Evolutionary conservation across 1,139 yeast genomes (phyloP).

Genomic region (Taphrina wiesneri): DNA sequence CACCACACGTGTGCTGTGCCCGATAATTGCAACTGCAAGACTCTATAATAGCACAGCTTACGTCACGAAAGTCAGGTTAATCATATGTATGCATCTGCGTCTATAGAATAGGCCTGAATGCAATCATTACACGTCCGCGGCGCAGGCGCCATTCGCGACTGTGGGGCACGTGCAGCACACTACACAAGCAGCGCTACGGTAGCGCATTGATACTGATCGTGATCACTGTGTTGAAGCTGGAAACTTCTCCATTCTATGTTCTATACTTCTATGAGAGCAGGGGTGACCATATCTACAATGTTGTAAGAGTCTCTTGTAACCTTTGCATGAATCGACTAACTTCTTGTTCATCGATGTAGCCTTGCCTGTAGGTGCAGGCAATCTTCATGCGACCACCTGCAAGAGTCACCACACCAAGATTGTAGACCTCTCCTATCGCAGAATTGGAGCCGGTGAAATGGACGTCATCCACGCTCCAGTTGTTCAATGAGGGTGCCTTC

Average conservation of each 20-base stretch:
- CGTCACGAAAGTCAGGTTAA: too few species aligned
- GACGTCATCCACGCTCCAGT: conserved; percentile 5
- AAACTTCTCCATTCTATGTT: too few species aligned
- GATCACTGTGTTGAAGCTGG: too few species aligned
- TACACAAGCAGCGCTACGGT: neutral
- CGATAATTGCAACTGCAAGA: too few species aligned
- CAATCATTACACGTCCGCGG: neutral
- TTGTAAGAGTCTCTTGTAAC: neutral
- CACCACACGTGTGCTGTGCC: neutral
- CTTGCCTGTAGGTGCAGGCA: conserved; percentile 9
- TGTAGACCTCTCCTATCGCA: conserved; percentile 14
- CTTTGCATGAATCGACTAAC: neutral
- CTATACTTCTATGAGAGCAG: neutral
- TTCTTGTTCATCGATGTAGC: conserved; percentile 1
- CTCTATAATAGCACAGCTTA: too few species aligned
- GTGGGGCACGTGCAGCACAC: neutral
- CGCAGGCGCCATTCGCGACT: neutral
- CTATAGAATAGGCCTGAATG: too few species aligned
- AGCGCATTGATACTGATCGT: neutral
- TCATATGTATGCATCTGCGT: too few species aligned
- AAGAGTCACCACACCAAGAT: conserved; percentile 22
- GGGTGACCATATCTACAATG: neutral
- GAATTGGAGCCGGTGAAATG: conserved; percentile 21
- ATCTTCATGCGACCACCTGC: conserved; percentile 22
- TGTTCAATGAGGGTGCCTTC: neutral